Conservation (phyloP, 257 asterid species). For the Paraleonurus japonicus region DNA sequence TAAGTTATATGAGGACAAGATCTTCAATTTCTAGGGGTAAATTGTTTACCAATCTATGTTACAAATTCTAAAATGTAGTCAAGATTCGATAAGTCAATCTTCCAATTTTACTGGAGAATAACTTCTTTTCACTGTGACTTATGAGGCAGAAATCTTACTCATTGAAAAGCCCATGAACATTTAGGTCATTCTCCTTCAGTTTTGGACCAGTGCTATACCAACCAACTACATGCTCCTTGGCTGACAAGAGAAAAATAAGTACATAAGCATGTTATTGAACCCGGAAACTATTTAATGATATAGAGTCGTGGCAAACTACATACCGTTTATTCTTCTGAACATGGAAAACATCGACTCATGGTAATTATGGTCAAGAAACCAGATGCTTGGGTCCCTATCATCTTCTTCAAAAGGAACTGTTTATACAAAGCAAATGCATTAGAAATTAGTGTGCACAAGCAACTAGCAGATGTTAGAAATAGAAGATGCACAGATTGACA, state of each 20-base stretch:
- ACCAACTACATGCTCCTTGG: constrained; percentile 97
- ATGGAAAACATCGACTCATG: constrained; percentile 94
- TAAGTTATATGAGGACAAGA: background rate
- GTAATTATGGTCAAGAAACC: constrained; percentile 97
- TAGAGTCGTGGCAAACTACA: constrained; percentile 10
- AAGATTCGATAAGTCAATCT: background rate
- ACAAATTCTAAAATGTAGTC: background rate
- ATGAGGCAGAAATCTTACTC: constrained; percentile 53
- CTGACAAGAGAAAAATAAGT: constrained; percentile 40
- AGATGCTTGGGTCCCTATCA: constrained; percentile 88
- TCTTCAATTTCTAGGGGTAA: background rate
- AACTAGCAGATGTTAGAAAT: background rate
- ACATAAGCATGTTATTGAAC: constrained; percentile 19
- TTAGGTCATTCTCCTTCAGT: constrained; percentile 80
- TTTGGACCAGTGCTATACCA: constrained; percentile 99
- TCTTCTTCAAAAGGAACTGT: constrained; percentile 99
- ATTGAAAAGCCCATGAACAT: constrained; percentile 67
- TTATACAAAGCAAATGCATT: background rate
- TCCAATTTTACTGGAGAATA: background rate
- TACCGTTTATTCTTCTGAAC: constrained; percentile 93
- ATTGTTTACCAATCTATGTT: background rate
- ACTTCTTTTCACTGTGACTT: background rate
- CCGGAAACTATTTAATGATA: background rate
- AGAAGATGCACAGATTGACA: background rate
- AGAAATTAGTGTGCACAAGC: background rate